Conservation (phyloP, 257 asterid species). For the Echium plantagineum region DNA sequence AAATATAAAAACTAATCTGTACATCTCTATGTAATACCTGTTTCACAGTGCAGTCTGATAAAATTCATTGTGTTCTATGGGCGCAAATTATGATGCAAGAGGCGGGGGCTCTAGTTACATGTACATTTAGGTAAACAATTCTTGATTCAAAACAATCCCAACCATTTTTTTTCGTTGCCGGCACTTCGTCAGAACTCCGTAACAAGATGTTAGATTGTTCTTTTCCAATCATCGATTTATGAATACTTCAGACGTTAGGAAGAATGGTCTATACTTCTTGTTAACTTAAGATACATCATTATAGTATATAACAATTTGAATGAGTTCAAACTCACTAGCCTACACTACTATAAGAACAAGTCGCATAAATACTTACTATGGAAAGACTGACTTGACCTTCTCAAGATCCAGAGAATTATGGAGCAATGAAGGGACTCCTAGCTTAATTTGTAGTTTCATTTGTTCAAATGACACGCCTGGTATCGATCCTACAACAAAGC, state of each 20-base stretch:
- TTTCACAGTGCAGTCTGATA: neutral
- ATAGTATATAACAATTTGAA: too few relatives aligned
- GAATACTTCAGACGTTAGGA: neutral
- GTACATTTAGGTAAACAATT: neutral
- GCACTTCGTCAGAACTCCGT: too few relatives aligned
- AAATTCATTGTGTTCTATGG: too few relatives aligned
- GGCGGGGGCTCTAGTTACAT: neutral
- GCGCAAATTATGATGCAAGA: neutral
- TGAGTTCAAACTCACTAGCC: neutral
- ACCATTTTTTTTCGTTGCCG: too few relatives aligned
- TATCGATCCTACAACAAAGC: constrained; percentile 44
- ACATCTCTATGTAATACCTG: neutral
- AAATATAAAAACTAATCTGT: neutral
- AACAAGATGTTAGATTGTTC: too few relatives aligned
- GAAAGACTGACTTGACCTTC: constrained; percentile 85
- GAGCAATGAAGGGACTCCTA: constrained; percentile 78
- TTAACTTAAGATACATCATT: neutral
- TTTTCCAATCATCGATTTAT: neutral
- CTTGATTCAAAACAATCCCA: neutral
- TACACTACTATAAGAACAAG: neutral
- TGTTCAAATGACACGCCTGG: constrained; percentile 87
- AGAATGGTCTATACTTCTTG: neutral
- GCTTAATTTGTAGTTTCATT: constrained; percentile 90
- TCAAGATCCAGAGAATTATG: constrained; percentile 62
- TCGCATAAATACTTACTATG: constrained; percentile 59